Conservation (phyloP, 108 stramenopile genomes). For the Aurantiochytrium sp. region DNA sequence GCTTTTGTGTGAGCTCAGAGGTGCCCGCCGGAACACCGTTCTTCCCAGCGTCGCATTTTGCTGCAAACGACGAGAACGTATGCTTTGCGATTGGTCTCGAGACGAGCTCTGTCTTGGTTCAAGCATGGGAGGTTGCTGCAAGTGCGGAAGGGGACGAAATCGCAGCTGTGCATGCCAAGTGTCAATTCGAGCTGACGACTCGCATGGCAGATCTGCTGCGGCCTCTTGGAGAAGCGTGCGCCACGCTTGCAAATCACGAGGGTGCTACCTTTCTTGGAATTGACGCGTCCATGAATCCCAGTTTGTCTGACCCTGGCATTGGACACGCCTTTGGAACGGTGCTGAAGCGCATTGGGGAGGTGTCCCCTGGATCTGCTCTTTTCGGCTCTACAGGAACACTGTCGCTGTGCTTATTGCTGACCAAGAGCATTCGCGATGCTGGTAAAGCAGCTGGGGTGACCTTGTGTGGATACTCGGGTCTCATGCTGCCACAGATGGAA, state of each 20-base stretch:
- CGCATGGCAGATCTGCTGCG: neutral
- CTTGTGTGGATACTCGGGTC: constrained; percentile 23
- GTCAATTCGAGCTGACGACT: neutral
- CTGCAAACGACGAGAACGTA: neutral
- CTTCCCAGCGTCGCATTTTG: constrained; percentile 26
- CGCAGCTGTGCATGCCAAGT: neutral
- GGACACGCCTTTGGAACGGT: neutral
- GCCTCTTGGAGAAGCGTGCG: neutral
- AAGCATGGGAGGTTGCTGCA: neutral
- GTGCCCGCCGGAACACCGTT: neutral
- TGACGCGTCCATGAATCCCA: constrained; percentile 23
- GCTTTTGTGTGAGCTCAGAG: neutral
- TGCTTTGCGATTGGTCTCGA: constrained; percentile 15
- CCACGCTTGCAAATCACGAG: neutral
- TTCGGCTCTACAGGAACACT: constrained; percentile 12
- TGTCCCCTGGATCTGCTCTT: neutral
- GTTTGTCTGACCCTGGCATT: neutral
- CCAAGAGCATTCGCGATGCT: neutral
- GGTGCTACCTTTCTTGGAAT: neutral
- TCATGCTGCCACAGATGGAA: constrained; percentile 32
- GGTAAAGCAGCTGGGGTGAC: neutral
- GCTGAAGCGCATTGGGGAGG: neutral
- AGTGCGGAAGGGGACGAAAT: neutral
- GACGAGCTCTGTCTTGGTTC: neutral
- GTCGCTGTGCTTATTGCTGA: neutral